Conservation (phyloP, 1,284 basidiomycete species). For the Microbotryum lychnidis-dioicae region DNA sequence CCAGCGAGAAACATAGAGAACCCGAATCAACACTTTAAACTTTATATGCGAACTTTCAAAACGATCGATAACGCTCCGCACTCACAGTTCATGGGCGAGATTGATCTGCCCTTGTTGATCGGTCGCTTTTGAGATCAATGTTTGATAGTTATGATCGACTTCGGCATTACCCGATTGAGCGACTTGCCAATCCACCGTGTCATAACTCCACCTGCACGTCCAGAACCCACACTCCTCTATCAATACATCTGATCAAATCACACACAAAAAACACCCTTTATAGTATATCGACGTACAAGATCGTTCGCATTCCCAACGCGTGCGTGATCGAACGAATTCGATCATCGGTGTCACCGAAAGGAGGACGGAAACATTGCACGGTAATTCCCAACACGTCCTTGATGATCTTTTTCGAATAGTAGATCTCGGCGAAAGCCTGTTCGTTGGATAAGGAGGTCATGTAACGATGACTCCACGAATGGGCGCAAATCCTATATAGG, state of each 20-base stretch:
- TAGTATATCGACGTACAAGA: slow-evolving; percentile 44
- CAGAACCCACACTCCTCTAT: too few relatives aligned
- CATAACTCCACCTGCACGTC: slow-evolving; percentile 12
- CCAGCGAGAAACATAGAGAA: slow-evolving; percentile 43
- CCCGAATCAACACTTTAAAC: slow-evolving; percentile 35
- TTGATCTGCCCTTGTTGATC: slow-evolving; percentile 40
- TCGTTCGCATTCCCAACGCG: slow-evolving; percentile 44
- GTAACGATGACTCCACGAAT: slow-evolving; percentile 5
- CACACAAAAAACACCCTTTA: too few relatives aligned
- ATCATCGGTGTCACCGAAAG: slow-evolving; percentile 47
- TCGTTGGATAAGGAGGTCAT: slow-evolving; percentile 46
- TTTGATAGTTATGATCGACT: slow-evolving; percentile 44
- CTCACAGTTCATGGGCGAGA: slow-evolving; percentile 44
- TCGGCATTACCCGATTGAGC: slow-evolving; percentile 6
- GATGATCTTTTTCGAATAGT: slow-evolving; percentile 47
- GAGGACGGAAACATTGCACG: slow-evolving; percentile 37
- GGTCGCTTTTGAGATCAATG: slow-evolving; percentile 33
- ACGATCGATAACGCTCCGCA: slow-evolving; percentile 25
- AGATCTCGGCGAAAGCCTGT: slow-evolving; percentile 49
- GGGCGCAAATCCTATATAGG: background rate
- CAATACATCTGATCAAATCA: too few relatives aligned
- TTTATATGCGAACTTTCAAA: slow-evolving; percentile 38
- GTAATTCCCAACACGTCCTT: slow-evolving; percentile 47
- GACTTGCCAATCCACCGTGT: slow-evolving; percentile 31
- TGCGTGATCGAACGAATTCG: slow-evolving; percentile 47